These are phyloP conservation scores for Verbena officinalis DNA, from an alignment of 257 asterid species.

Conservation along the genomic window DNA sequence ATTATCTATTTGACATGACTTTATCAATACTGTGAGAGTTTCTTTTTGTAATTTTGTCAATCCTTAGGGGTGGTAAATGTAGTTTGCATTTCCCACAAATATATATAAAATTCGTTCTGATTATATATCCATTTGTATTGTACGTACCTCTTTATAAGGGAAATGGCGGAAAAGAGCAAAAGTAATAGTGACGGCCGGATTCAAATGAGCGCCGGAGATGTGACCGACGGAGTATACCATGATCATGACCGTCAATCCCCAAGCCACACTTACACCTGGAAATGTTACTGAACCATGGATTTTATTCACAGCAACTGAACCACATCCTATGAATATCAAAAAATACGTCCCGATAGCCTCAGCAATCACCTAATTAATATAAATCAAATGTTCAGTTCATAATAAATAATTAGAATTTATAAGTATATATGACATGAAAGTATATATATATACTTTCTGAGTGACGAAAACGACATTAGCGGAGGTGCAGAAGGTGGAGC, in stretches of 20 bases:
- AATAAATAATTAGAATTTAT: not conserved
- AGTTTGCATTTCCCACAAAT: too few species aligned
- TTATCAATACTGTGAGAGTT: too few species aligned
- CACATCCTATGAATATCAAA: constrained; percentile 64
- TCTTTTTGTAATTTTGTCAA: too few species aligned
- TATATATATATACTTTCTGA: constrained; percentile 43
- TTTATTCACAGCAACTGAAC: constrained; percentile 60
- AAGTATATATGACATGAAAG: not conserved
- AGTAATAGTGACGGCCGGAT: constrained; percentile 74
- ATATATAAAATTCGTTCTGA: too few species aligned
- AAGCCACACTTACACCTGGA: constrained; percentile 58
- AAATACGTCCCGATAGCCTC: constrained; percentile 69
- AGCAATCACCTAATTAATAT: constrained; percentile 46
- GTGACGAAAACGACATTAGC: constrained; percentile 43
- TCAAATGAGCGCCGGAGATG: constrained; percentile 73
- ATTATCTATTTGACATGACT: too few species aligned
- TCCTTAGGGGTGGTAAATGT: too few species aligned
- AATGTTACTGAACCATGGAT: constrained; percentile 57
- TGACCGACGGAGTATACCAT: constrained; percentile 72
- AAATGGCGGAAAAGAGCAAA: constrained; percentile 63
- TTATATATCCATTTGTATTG: too few species aligned
- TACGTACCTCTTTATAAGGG: constrained; percentile 54
- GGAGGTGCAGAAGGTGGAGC: constrained; percentile 41
- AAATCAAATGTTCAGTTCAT: not conserved
- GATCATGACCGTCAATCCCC: constrained; percentile 62